These are phyloP conservation scores for Xylariaceae sp. DNA, from an alignment of 2,329 filamentous ascomycete genomes.

Conservation along the genomic window DNA sequence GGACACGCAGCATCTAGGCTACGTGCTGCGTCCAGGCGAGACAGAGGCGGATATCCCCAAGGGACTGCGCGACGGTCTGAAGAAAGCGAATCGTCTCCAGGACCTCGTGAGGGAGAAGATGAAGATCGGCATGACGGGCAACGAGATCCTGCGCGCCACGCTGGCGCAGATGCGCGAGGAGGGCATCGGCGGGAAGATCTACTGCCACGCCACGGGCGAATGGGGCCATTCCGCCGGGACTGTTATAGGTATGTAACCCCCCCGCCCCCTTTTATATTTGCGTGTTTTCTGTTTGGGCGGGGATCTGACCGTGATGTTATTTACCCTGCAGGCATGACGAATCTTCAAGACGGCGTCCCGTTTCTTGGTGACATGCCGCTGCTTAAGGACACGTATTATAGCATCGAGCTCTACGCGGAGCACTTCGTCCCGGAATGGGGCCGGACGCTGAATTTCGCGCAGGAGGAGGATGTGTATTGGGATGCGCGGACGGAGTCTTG, in stretches of 20 bases:
- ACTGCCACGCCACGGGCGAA: slow-evolving; percentile 48
- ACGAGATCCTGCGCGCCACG: slow-evolving; percentile 41
- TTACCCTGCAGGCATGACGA: slow-evolving; percentile 42
- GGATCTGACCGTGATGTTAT: neutral
- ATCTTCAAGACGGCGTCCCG: slow-evolving; percentile 45
- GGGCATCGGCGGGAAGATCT: slow-evolving; percentile 45
- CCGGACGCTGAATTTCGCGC: slow-evolving; percentile 42
- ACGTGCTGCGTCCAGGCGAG: slow-evolving; percentile 43
- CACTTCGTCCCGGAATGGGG: slow-evolving; percentile 45
- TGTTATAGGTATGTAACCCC: slow-evolving; percentile 39
- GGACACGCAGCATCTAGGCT: slow-evolving; percentile 48
- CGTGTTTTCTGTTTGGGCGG: neutral
- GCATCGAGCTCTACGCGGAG: slow-evolving; percentile 47
- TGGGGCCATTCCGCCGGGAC: slow-evolving; percentile 49
- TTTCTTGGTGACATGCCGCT: slow-evolving; percentile 45
- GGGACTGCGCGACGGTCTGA: slow-evolving; percentile 41
- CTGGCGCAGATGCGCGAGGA: slow-evolving; percentile 40
- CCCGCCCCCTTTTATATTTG: neutral
- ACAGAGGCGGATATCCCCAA: slow-evolving; percentile 40
- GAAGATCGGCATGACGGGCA: slow-evolving; percentile 42
- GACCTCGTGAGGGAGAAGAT: slow-evolving; percentile 45
- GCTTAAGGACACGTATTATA: slow-evolving; percentile 45
- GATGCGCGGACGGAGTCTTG: slow-evolving; percentile 37
- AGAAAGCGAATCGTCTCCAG: slow-evolving; percentile 45
- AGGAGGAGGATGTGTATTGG: slow-evolving; percentile 50